A percentile compares a stretch with the other conserved stretches of the same genome.
Conservation (phyloP, 2,329 filamentous ascomycete genomes). For the Dryadomyces sulphureus region DNA sequence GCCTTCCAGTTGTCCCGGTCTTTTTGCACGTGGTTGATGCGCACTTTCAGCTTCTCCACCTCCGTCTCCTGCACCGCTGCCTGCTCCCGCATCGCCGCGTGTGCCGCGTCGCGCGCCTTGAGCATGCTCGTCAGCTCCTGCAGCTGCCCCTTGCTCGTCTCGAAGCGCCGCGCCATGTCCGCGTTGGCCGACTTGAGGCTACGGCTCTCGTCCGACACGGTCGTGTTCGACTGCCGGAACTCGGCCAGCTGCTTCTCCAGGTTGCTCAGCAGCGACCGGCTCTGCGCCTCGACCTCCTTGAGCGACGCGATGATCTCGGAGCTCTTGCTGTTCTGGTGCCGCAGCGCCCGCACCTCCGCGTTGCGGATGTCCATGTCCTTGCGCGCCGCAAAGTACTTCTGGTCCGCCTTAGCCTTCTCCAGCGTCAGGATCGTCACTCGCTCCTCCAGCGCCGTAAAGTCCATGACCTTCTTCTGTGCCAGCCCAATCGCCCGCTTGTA, state of each 20-base stretch:
- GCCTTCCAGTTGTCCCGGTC: conserved; percentile 58
- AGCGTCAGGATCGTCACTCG: conserved; percentile 58
- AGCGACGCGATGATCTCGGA: conserved; percentile 87
- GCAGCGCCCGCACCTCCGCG: conserved; percentile 62
- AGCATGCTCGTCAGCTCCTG: conserved; percentile 60
- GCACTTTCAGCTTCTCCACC: conserved; percentile 62
- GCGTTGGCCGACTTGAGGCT: conserved; percentile 56
- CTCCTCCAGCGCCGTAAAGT: conserved; percentile 63
- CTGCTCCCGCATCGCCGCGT: conserved; percentile 35
- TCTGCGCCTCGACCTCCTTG: conserved; percentile 76
- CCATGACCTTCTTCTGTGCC: conserved; percentile 74
- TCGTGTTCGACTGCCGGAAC: conserved; percentile 62
- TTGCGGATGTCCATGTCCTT: conserved; percentile 83
- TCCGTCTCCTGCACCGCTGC: conserved; percentile 55
- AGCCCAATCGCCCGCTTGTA: conserved; percentile 80
- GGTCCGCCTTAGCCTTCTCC: conserved; percentile 92
- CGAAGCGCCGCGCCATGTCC: conserved; percentile 55
- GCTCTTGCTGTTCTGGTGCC: conserved; percentile 74
- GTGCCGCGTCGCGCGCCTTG: conserved; percentile 56
- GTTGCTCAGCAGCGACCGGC: conserved; percentile 61
- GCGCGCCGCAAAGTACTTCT: conserved; percentile 94
- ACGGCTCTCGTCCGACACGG: conserved; percentile 57
- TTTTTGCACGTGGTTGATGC: conserved; percentile 65
- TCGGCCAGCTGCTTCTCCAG: conserved; percentile 85
- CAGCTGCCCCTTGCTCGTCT: conserved; percentile 62